These are phyloP conservation scores for Cyclocybe cylindracea DNA, from an alignment of 768 basidiomycete species.

Conservation along the genomic window DNA sequence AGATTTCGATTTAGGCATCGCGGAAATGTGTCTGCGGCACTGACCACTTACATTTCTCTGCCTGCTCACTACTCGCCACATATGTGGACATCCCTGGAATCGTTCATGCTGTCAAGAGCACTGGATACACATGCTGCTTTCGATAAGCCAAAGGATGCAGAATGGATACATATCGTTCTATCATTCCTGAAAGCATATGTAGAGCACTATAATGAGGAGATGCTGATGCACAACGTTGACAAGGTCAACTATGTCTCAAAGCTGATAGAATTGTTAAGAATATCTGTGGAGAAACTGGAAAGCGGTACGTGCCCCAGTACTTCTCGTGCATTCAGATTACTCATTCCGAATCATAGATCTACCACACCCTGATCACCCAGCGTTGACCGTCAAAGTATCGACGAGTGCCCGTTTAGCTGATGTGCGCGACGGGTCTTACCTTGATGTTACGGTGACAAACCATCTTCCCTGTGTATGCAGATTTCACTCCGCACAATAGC, in stretches of 20 bases:
- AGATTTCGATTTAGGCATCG: slow-evolving; percentile 54
- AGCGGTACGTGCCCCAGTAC: slow-evolving; percentile 40
- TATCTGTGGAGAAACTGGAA: slow-evolving; percentile 52
- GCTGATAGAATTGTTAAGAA: slow-evolving; percentile 50
- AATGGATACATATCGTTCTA: slow-evolving; percentile 81
- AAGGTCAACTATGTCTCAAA: slow-evolving; percentile 49
- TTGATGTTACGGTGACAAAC: slow-evolving; percentile 66
- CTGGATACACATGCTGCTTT: slow-evolving; percentile 64
- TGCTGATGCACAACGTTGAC: slow-evolving; percentile 56
- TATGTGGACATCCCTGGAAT: slow-evolving; percentile 79
- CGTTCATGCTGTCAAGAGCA: slow-evolving; percentile 75
- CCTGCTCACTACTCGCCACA: slow-evolving; percentile 85
- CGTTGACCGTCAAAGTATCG: slow-evolving; percentile 52
- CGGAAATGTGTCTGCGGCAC: slow-evolving; percentile 58
- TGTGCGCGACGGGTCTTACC: slow-evolving; percentile 64
- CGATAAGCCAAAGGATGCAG: slow-evolving; percentile 61
- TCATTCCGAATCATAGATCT: slow-evolving; percentile 43
- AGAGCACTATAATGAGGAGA: slow-evolving; percentile 50
- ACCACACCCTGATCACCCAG: slow-evolving; percentile 68
- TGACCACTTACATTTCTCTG: slow-evolving; percentile 75
- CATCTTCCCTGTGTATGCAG: slow-evolving; percentile 71
- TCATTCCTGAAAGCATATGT: slow-evolving; percentile 75
- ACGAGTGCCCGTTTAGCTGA: slow-evolving; percentile 50
- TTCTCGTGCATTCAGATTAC: background rate
- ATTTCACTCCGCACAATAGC: background rate